These are phyloP conservation scores for Anisogramma anomala DNA, from an alignment of 2,329 filamentous ascomycete genomes.

Conservation along the genomic window DNA sequence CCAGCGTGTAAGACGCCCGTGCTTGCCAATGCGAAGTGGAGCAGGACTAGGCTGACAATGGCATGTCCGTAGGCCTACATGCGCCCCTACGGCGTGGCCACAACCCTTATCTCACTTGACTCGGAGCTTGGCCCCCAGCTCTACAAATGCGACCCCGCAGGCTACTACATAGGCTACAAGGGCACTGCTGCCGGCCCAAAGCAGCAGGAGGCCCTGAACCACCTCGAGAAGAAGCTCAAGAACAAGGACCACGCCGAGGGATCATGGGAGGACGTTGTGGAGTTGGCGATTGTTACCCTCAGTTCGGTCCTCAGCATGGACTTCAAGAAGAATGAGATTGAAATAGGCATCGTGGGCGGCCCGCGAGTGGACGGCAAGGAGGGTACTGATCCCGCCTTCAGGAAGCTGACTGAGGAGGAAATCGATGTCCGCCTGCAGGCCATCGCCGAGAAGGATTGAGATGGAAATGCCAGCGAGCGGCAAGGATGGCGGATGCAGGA, in stretches of 20 bases:
- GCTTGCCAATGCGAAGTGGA: constrained; percentile 1
- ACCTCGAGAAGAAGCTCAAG: constrained; percentile 98
- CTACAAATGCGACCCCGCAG: constrained; percentile 96
- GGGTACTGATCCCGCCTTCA: constrained; percentile 68
- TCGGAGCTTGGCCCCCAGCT: constrained; percentile 85
- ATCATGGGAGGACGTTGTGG: constrained; percentile 93
- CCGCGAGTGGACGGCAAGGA: constrained; percentile 73
- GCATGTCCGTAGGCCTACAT: constrained; percentile 62
- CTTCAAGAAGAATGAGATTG: constrained; percentile 98
- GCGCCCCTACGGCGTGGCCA: constrained; percentile 91
- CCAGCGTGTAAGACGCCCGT: constrained; percentile 56
- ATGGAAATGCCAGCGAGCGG: constrained; percentile 14
- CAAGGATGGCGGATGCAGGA: not conserved
- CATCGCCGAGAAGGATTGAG: constrained; percentile 95
- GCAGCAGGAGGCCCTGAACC: constrained; percentile 96
- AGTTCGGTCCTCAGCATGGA: constrained; percentile 97
- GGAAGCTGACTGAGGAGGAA: constrained; percentile 88
- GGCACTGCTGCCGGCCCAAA: constrained; percentile 94
- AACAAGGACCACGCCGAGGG: constrained; percentile 94
- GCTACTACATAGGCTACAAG: constrained; percentile 98
- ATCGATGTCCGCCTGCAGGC: constrained; percentile 97
- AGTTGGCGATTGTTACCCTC: constrained; percentile 87
- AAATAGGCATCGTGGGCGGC: constrained; percentile 93
- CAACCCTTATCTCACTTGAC: constrained; percentile 88
- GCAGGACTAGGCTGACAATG: constrained; percentile 3